Conservation (phyloP, 331 rosid genomes). For the Rosa hybrid region DNA sequence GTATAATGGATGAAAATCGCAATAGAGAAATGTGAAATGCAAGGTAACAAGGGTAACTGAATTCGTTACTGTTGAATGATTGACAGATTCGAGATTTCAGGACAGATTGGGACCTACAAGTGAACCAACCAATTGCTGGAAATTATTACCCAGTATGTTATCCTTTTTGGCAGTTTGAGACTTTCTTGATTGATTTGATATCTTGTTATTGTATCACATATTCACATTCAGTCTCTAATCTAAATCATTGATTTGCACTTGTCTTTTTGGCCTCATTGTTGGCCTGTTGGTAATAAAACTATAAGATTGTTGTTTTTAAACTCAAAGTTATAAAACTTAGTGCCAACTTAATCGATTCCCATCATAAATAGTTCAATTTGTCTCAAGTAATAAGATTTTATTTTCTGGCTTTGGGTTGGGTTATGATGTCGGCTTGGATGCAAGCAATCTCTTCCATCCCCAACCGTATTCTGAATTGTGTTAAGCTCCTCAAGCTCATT, state of each 20-base stretch:
- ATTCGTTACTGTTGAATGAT: slow-evolving; percentile 18
- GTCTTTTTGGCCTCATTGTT: background rate
- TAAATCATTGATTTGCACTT: background rate
- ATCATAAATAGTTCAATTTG: background rate
- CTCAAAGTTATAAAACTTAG: background rate
- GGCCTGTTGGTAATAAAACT: background rate
- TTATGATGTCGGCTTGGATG: background rate
- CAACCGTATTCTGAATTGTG: background rate
- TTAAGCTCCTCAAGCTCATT: background rate
- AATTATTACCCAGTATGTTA: slow-evolving; percentile 43
- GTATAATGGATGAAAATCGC: slow-evolving; percentile 6
- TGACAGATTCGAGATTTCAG: slow-evolving; percentile 43
- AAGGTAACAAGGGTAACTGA: background rate
- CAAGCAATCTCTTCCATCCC: slow-evolving; percentile 1
- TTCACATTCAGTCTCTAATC: background rate
- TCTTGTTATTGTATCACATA: background rate
- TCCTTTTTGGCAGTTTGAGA: background rate
- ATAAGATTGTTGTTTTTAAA: background rate
- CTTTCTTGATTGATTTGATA: background rate
- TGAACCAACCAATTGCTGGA: slow-evolving; percentile 43
- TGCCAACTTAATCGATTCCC: background rate
- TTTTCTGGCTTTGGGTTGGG: slow-evolving; percentile 5
- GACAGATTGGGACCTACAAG: slow-evolving; percentile 45
- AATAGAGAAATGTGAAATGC: background rate
- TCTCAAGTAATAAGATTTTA: background rate